phyloP scores from a whole-genome alignment of 1,284 basidiomycete genomes.

The Marasmius fiardii region DNA sequence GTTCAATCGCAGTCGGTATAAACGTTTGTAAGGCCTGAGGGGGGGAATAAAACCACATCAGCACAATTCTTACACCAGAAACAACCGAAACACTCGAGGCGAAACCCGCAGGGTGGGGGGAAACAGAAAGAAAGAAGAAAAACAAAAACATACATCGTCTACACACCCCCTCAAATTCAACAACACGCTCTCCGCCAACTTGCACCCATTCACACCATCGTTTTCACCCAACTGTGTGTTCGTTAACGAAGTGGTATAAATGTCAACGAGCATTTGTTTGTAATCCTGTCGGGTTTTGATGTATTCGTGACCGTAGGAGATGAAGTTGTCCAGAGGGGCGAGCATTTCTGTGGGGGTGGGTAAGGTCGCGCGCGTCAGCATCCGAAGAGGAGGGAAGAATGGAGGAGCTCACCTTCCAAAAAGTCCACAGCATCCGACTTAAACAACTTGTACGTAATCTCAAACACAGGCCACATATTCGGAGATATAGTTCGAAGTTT shows the following conservation, averaged over 20 bases:
- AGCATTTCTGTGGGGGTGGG: slow-evolving; percentile 82
- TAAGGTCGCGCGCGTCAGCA: too few species aligned
- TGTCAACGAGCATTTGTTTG: slow-evolving; percentile 79
- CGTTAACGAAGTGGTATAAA: slow-evolving; percentile 76
- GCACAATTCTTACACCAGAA: too few species aligned
- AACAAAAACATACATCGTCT: slow-evolving; percentile 59
- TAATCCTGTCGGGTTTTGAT: slow-evolving; percentile 77
- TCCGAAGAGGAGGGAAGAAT: too few species aligned
- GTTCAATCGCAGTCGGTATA: slow-evolving; percentile 55
- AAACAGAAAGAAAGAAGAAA: background rate
- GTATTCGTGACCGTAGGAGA: slow-evolving; percentile 79
- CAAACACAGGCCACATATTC: slow-evolving; percentile 86
- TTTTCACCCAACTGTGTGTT: slow-evolving; percentile 76
- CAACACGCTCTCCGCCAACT: slow-evolving; percentile 80
- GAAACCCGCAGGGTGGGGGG: too few species aligned
- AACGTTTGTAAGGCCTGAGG: slow-evolving; percentile 46
- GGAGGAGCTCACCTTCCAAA: slow-evolving; percentile 69
- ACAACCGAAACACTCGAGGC: too few species aligned
- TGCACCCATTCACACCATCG: slow-evolving; percentile 83
- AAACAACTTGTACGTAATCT: slow-evolving; percentile 82
- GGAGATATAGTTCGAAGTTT: slow-evolving; percentile 75
- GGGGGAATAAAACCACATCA: background rate
- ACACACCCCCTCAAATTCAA: slow-evolving; percentile 76
- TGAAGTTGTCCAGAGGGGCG: slow-evolving; percentile 85
- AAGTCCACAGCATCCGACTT: slow-evolving; percentile 84